These are phyloP conservation scores for Sphaerobolus stellatus DNA, from an alignment of 1,284 basidiomycete species.

Conservation along the genomic window DNA sequence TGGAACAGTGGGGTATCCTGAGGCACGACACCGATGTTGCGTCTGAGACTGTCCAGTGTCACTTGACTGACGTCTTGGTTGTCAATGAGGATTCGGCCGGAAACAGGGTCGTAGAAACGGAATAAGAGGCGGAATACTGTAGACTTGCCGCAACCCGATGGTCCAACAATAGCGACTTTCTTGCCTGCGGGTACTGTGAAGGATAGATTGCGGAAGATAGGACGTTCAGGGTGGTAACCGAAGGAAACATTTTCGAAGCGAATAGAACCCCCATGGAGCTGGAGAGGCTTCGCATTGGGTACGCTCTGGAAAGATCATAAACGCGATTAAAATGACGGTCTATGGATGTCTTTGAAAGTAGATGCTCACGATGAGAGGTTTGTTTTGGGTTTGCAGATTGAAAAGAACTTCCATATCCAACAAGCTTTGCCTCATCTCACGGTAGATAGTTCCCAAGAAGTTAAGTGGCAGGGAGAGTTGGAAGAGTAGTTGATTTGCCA, in stretches of 20 bases:
- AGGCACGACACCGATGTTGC: constrained; percentile 88
- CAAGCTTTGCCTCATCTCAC: constrained; percentile 92
- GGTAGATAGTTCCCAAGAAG: constrained; percentile 95
- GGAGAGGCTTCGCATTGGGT: constrained; percentile 65
- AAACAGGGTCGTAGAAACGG: constrained; percentile 87
- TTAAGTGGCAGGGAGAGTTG: constrained; percentile 95
- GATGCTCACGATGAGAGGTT: constrained; percentile 59
- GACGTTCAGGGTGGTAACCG: constrained; percentile 86
- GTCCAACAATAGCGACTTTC: constrained; percentile 95
- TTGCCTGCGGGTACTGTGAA: constrained; percentile 94
- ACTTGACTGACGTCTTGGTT: constrained; percentile 83
- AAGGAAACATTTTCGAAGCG: constrained; percentile 92
- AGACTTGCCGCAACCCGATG: constrained; percentile 97
- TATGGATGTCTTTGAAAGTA: no score
- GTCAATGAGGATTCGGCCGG: constrained; percentile 82
- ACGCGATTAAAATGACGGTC: background rate
- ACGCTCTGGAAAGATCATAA: constrained; percentile 51
- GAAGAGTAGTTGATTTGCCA: constrained; percentile 99
- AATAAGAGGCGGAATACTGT: constrained; percentile 94
- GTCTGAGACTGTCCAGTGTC: constrained; percentile 72
- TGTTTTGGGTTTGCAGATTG: constrained; percentile 85
- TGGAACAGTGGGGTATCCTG: constrained; percentile 99
- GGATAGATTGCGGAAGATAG: constrained; percentile 86
- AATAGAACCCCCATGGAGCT: constrained; percentile 82
- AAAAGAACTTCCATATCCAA: constrained; percentile 97